Evolutionary conservation across 2,329 filamentous ascomycete genomes (phyloP), one percentile per base, ranked within the genome.

Genomic region (Phaeosphaeria sp.): DNA sequence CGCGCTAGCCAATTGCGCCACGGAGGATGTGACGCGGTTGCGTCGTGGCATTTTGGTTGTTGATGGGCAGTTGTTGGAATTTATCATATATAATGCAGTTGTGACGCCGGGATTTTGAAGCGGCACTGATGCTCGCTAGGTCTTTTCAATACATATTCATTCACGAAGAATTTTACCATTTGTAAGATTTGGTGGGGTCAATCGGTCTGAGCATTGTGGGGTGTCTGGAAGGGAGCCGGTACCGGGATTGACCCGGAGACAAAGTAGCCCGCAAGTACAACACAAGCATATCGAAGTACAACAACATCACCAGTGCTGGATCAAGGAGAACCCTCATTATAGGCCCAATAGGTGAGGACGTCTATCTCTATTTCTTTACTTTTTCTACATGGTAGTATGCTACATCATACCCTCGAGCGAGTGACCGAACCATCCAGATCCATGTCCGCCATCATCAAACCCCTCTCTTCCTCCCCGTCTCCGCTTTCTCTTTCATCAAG

Each of bases 1-100:
- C 83, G 82, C 82, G 82, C 82, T 84, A 84, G 81, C 82, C 83
- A 84, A 76, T 76, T 76, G 74, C 74, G 73, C 72, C 73, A 76
- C 66, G 70, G 72, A 73, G 71, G 72, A 74, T 68, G 42, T 52
- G 52, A 44, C 17, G 6, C 48, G 6, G 30, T 7, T 7, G 52
- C 49, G 56, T 27, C 52, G 52, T 54, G 56, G 47, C 50, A 36
- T 43, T 43, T 42, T 18, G 41, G 54, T 58, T 36, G 41, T 4
- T 57, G 46, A 49, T 49, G 46, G 23, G 18, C 23, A 36, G 10
- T 21, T 25, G n/a, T 5, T 17, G 22, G 17, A n/a, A 13, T 23
- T 17, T 3, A n/a, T n/a, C n/a, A n/a, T n/a, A n/a, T n/a, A n/a
- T n/a, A n/a, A n/a, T n/a, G n/a, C n/a, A n/a, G n/a, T n/a, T n/a